Percentiles rank a stretch among this genome's conserved stretches.
Evolutionary conservation across 208 protist genomes (phyloP).

Genomic region (Leishmania major): DNA sequence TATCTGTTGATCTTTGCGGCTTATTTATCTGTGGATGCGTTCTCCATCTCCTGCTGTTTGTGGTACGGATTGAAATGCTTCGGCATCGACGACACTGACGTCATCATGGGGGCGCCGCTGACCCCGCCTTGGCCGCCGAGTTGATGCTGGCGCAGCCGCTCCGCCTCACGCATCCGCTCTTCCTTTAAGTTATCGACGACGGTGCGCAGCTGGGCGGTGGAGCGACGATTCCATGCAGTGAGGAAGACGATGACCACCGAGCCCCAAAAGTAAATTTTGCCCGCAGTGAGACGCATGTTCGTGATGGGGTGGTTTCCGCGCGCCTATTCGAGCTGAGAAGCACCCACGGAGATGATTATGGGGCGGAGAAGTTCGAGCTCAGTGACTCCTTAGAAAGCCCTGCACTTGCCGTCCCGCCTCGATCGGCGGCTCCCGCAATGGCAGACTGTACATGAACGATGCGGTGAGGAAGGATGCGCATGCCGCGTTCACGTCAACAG

Average conservation of each 20-base stretch:
- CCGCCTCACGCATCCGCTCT: conserved; percentile 59
- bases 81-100: conserved; percentile 35
- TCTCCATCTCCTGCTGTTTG: conserved; percentile 57
- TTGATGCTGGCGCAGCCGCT: conserved; percentile 43
- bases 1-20: not conserved
- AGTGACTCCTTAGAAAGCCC: too few species aligned
- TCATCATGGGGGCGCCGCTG: not conserved
- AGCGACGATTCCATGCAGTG: conserved; percentile 72
- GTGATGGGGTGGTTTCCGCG: not conserved
- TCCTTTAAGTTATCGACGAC: conserved; percentile 73
- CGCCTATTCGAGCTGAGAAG: not conserved
- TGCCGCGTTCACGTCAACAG: not conserved
- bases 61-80: conserved; percentile 62
- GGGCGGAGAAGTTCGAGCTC: not conserved
- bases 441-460: not conserved
- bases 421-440: too few species aligned
- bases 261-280: conserved; percentile 83
- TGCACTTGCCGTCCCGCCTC: not conserved
- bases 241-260: conserved; percentile 47
- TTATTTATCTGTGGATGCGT: conserved; percentile 18
- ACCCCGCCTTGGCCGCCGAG: conserved; percentile 5
- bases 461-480: not conserved
- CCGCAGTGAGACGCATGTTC: conserved; percentile 69
- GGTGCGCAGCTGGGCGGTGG: conserved; percentile 55
- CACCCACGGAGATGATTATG: not conserved